These are phyloP conservation scores for Chlorella variabilis DNA, from an alignment of 163 green algal genomes.

Conservation along the genomic window DNA sequence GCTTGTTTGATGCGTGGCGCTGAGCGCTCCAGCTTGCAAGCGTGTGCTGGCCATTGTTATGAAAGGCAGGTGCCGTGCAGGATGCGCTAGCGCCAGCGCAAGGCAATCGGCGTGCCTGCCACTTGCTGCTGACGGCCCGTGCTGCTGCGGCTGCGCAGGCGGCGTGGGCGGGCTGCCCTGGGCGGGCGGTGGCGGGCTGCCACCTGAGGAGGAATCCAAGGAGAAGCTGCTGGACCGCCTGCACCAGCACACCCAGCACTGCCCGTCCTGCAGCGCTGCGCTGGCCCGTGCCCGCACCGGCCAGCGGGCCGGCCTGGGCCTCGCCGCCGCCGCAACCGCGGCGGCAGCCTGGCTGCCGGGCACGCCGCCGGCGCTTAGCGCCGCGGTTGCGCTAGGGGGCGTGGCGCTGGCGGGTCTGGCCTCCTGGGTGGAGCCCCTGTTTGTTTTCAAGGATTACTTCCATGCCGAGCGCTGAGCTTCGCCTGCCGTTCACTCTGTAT, in stretches of 20 bases:
- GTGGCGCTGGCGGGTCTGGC: neutral
- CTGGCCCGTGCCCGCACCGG: neutral
- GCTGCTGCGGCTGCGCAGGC: neutral
- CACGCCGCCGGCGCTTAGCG: no score
- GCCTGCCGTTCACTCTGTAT: no score
- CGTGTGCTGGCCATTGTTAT: no score
- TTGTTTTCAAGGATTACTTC: neutral
- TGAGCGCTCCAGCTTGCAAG: no score
- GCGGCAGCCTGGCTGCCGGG: neutral
- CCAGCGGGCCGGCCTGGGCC: neutral
- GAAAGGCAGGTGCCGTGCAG: no score
- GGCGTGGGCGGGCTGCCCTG: neutral
- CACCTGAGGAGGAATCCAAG: neutral
- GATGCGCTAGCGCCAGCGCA: no score
- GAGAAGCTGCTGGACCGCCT: neutral
- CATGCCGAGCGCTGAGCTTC: neutral
- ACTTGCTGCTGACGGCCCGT: no score
- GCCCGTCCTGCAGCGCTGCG: constrained; percentile 20
- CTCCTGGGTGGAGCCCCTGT: neutral
- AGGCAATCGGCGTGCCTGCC: no score
- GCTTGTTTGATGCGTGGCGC: no score
- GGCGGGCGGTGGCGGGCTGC: neutral
- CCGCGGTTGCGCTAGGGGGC: neutral
- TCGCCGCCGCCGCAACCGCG: neutral
- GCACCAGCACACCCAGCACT: constrained; percentile 21